Evolutionary conservation across 2,329 filamentous ascomycete genomes (phyloP), one percentile per base, ranked within the genome.

Genomic region (Bipolaris victoriae): DNA sequence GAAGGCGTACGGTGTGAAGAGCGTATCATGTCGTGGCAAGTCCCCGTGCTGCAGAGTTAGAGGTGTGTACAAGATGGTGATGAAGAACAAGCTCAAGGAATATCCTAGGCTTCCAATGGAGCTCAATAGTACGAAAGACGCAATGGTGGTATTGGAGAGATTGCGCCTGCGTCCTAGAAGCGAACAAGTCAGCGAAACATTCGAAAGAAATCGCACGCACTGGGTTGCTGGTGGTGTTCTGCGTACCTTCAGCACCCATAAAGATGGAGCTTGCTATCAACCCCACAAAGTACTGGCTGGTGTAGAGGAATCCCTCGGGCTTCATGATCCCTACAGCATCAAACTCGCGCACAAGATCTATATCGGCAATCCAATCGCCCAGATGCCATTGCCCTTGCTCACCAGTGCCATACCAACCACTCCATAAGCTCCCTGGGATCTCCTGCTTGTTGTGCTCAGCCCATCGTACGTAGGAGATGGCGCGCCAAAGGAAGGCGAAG

Each of bases 81-180:
- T 67, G 66, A 84, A 87, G 76, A 89, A 89, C 29, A 89, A 73
- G 63, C 86, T 88, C 71, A 86, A 83, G 2, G 86, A 84, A 63
- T 84, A 88, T 0, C 84, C 86, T 10, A 89, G 74, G 53, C 81
- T 85, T 51, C 87, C 81, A 5, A 86, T 76, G 51, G 88, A 85
- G 15, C 82, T 82, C n/a, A 89, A 73, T 13, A 81, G 71, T 57
- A 88, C 79, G 62, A 87, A 88, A 1, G 83, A 81, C 71, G 83
- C 82, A 1, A 84, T 71, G 2, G 66, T 69, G 6, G 53, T 74
- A 49, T 81, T 75, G 0, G 83, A 80, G 10, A 89, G 82, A 16
- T 81, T 82, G 52, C 85, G 82, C 61, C 85, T 79, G 43, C 81
- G 80, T 20, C 78, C 79, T 81, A 24, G 16, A 39, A 50, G 10